Conservation (phyloP, 352 stramenopile genomes). For the Phytopythium cucurbitacearum region DNA sequence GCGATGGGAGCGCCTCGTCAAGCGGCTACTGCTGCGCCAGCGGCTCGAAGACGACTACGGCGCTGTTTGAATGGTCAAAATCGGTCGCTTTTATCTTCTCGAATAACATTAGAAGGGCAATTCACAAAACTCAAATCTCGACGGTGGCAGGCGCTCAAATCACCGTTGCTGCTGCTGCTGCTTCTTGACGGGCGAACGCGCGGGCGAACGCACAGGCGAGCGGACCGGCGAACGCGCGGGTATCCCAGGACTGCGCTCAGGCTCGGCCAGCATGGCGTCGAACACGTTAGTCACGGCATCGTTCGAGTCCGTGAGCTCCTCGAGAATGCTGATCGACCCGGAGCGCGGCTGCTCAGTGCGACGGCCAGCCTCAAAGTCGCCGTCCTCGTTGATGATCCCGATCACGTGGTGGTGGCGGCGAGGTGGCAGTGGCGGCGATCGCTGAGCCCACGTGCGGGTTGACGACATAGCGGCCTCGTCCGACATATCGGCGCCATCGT, state of each 20-base stretch:
- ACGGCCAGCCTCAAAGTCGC: conserved; percentile 26
- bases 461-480: conserved; percentile 4
- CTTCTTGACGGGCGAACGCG: conserved; percentile 7
- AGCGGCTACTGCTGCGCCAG: conserved; percentile 59
- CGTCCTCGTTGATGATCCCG: conserved; percentile 22
- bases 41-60: conserved; percentile 80
- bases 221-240: too few relatives aligned
- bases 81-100: background rate
- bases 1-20: conserved; percentile 66
- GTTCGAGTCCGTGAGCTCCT: conserved; percentile 15
- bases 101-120: background rate
- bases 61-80: conserved; percentile 17
- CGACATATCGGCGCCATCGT: conserved; percentile 7
- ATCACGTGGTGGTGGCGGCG: conserved; percentile 13
- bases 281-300: conserved; percentile 16
- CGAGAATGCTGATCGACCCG: conserved; percentile 33
- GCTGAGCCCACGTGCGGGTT: conserved; percentile 4
- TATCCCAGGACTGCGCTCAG: background rate
- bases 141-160: too few relatives aligned
- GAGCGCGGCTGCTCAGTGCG: conserved; percentile 15
- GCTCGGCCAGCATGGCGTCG: conserved; percentile 23
- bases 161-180: background rate
- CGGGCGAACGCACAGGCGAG: too few relatives aligned
- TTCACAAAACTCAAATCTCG: too few relatives aligned
- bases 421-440: conserved; percentile 12